A percentile compares a stretch with the other conserved stretches of the same genome.
Evolutionary conservation across 441 rosid species (phyloP).

Genomic region (Euphorbia celastroides): DNA sequence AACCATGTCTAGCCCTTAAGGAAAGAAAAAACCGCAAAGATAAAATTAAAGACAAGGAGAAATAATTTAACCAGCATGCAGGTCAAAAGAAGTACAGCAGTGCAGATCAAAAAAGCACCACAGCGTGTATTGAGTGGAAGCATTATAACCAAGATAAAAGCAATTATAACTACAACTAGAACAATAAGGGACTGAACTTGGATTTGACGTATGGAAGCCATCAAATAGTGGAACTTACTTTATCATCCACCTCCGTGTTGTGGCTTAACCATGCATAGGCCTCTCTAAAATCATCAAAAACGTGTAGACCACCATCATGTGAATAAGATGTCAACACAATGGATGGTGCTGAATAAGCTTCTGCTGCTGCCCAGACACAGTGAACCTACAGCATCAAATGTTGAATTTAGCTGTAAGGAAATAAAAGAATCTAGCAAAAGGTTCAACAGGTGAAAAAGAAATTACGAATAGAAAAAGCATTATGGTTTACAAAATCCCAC

Average conservation of each 20-base stretch:
- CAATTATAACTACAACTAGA: neutral
- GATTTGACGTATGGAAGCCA: slow-evolving; percentile 4
- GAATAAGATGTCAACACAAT: slow-evolving; percentile 82
- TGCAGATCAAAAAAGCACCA: neutral
- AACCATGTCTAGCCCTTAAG: neutral
- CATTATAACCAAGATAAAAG: neutral
- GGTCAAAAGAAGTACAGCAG: neutral
- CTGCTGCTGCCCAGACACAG: slow-evolving; percentile 99
- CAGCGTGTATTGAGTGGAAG: neutral
- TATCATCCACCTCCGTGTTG: slow-evolving; percentile 97
- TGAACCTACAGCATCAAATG: slow-evolving; percentile 59
- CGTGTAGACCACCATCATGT: slow-evolving; percentile 80
- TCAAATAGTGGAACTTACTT: slow-evolving; percentile 42
- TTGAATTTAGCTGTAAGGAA: slow-evolving; percentile 5
- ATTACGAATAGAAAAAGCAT: neutral
- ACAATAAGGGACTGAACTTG: neutral
- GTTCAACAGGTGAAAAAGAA: neutral
- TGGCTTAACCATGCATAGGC: slow-evolving; percentile 95
- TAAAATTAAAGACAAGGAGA: neutral
- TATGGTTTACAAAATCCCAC: neutral
- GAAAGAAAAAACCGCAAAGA: neutral
- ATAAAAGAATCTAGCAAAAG: neutral
- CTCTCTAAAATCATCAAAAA: slow-evolving; percentile 99
- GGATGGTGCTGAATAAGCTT: slow-evolving; percentile 99
- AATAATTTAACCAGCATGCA: neutral